Conservation (phyloP, 2,329 filamentous ascomycete genomes). For the Pestalotiopsis sp. region DNA sequence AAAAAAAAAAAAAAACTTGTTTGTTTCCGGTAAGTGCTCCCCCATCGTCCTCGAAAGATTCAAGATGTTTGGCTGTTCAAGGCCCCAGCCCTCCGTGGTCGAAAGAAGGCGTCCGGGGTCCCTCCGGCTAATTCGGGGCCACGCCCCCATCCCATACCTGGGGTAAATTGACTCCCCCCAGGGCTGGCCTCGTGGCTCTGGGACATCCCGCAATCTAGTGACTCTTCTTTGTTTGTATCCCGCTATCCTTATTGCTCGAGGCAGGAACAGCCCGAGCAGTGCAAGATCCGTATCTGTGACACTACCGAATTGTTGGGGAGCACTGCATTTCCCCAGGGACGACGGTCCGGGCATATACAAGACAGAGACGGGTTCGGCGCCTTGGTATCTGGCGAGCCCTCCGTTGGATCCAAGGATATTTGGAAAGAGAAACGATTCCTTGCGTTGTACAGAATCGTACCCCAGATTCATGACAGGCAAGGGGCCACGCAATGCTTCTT, state of each 20-base stretch:
- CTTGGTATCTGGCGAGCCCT: not conserved
- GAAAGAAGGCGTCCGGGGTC: not conserved
- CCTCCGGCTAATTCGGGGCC: not conserved
- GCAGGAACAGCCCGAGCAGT: constrained; percentile 6
- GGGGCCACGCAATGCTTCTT: not conserved
- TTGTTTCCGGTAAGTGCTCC: not conserved
- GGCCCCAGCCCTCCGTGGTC: not conserved
- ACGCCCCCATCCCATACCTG: not conserved
- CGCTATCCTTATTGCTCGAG: not conserved
- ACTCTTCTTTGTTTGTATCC: no score
- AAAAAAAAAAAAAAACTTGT: constrained; percentile 1
- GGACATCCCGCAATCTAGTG: not conserved
- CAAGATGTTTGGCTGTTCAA: not conserved
- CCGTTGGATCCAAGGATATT: not conserved
- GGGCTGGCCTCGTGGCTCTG: constrained; percentile 5
- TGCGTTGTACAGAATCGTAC: not conserved
- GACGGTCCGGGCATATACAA: not conserved
- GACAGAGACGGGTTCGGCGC: not conserved
- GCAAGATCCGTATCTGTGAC: not conserved
- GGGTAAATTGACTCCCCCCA: constrained; percentile 2
- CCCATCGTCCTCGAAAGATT: not conserved
- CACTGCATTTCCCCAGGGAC: not conserved
- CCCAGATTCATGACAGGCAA: not conserved
- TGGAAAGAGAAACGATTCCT: not conserved
- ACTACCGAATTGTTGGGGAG: constrained; percentile 3